Percentiles rank a stretch among this genome's conserved stretches.
Evolutionary conservation across 2,329 filamentous ascomycete species (phyloP).

Genomic region (Fusarium proliferatum): DNA sequence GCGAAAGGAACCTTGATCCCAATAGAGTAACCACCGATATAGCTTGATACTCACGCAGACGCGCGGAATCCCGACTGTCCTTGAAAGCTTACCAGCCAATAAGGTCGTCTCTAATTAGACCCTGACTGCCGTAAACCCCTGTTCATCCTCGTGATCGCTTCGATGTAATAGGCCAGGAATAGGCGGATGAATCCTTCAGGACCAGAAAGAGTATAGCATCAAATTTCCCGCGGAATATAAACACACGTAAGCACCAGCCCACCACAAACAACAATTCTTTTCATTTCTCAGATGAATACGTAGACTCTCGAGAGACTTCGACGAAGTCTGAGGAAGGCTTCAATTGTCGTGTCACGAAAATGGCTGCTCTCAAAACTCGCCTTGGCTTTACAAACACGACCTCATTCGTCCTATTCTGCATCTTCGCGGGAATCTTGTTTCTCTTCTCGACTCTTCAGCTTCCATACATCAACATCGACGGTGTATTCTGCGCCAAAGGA

Average conservation of each 20-base stretch:
- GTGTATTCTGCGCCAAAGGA: slow-evolving; percentile 4
- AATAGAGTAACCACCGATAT: background rate
- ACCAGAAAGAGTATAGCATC: background rate
- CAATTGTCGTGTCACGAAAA: background rate
- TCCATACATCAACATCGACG: slow-evolving; percentile 6
- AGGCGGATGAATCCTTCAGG: background rate
- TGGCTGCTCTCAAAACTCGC: background rate
- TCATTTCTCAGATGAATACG: fast-evolving
- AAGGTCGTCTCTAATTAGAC: background rate
- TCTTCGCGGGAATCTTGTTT: background rate
- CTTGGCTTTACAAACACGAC: slow-evolving; percentile 6
- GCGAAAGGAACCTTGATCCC: background rate
- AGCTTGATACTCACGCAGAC: background rate
- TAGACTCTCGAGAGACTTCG: background rate
- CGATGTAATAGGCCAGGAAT: background rate
- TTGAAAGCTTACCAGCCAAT: background rate
- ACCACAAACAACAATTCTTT: background rate
- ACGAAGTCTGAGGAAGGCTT: fast-evolving
- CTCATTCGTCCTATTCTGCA: background rate
- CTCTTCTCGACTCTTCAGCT: slow-evolving; percentile 16
- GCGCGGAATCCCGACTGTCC: background rate
- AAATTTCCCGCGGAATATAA: background rate
- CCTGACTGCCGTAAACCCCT: background rate
- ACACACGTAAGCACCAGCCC: background rate
- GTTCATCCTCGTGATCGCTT: background rate